Evolutionary conservation across 345 rosid genomes (phyloP).

Genomic region (Acer campestre): DNA sequence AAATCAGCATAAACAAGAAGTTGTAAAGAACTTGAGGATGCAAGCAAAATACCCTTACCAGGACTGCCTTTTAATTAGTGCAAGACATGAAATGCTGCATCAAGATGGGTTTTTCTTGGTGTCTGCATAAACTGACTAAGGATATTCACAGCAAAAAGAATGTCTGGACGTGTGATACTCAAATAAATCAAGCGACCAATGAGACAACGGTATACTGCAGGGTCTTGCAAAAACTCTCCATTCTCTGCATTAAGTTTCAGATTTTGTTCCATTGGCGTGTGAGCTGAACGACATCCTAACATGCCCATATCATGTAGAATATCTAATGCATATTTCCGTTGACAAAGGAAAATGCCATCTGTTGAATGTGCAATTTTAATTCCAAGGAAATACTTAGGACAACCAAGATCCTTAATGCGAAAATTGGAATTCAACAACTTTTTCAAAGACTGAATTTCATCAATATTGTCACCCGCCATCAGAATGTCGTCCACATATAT

Average conservation of each 20-base stretch:
- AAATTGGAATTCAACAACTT: neutral
- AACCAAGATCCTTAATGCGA: neutral
- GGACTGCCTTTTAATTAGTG: neutral
- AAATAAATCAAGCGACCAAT: neutral
- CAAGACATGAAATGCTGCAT: neutral
- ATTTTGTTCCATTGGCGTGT: neutral
- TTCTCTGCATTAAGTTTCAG: neutral
- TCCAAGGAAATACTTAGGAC: neutral
- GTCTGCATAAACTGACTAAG: neutral
- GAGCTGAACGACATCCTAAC: neutral
- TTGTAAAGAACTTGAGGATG: neutral
- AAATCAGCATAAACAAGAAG: neutral
- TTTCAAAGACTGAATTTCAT: neutral
- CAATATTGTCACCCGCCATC: neutral
- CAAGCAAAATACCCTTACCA: neutral
- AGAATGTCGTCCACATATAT: neutral
- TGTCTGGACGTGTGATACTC: neutral
- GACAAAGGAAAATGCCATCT: neutral
- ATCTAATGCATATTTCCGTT: neutral
- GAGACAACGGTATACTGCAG: neutral
- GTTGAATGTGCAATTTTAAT: neutral
- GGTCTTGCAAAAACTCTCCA: neutral
- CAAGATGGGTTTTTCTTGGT: neutral
- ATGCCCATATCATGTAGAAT: neutral
- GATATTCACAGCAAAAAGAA: neutral